Evolutionary conservation across 2,329 filamentous ascomycete species (phyloP).

Genomic region (Xylaria digitata): DNA sequence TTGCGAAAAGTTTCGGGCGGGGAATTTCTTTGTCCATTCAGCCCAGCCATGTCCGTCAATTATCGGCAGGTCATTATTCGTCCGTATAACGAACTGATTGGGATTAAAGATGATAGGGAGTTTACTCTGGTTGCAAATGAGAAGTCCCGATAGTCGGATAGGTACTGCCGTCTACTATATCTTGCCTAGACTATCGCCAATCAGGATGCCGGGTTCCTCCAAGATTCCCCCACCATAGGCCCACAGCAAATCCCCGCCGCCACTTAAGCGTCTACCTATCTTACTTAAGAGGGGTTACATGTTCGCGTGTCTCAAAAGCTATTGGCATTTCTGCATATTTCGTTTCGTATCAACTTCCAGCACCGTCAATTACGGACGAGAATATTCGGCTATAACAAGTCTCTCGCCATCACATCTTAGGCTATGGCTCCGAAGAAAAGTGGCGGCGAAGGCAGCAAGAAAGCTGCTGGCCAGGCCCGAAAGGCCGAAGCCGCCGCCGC

Average conservation of each 20-base stretch:
- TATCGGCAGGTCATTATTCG: too few relatives aligned
- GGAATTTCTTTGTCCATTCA: too few relatives aligned
- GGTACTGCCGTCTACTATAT: neutral
- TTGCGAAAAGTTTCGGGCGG: too few relatives aligned
- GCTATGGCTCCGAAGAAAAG: conserved; percentile 79
- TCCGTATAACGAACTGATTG: too few relatives aligned
- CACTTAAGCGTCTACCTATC: conserved; percentile 2
- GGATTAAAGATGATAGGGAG: too few relatives aligned
- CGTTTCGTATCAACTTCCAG: neutral
- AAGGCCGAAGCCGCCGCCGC: conserved; percentile 88
- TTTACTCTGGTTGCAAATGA: too few relatives aligned
- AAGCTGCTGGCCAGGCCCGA: conserved; percentile 87
- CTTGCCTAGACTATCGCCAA: neutral
- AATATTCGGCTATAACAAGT: neutral
- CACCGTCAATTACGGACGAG: neutral
- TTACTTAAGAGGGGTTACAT: conserved; percentile 4
- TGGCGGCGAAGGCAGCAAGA: conserved; percentile 85
- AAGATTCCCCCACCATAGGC: neutral
- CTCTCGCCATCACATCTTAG: neutral
- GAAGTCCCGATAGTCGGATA: neutral
- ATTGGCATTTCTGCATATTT: neutral
- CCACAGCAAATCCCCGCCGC: conserved; percentile 5
- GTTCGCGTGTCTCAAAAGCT: conserved; percentile 4
- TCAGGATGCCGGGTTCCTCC: neutral
- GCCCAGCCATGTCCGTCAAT: too few relatives aligned